Conservation (phyloP, 2,329 filamentous ascomycete species). For the Byssoonygena ceratinophila region DNA sequence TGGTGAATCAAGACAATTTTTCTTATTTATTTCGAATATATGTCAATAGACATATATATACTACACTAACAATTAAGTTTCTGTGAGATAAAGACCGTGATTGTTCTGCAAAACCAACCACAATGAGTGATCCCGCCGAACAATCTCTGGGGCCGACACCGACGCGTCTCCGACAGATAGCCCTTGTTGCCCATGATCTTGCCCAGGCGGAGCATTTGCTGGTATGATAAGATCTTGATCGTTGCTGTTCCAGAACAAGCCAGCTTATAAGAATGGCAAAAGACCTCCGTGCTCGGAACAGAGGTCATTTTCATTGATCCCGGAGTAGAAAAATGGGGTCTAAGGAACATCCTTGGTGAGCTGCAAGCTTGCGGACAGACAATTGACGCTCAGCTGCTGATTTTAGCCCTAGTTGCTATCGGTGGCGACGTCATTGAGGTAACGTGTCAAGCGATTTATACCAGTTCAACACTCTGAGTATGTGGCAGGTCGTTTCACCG, state of each 20-base stretch:
- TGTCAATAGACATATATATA: background rate
- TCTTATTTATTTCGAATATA: too few relatives aligned
- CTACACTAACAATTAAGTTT: background rate
- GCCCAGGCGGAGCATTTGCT: constrained; percentile 18
- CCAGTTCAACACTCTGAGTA: background rate
- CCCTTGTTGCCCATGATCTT: constrained; percentile 20
- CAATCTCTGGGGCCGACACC: constrained; percentile 7
- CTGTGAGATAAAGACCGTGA: too few relatives aligned
- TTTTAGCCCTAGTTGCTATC: constrained; percentile 7
- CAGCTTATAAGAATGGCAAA: too few relatives aligned
- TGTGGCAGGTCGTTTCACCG: constrained; percentile 29
- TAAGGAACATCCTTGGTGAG: constrained; percentile 34
- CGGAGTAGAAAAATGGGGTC: constrained; percentile 30
- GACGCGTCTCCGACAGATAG: constrained; percentile 22
- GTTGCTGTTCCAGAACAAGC: too few relatives aligned
- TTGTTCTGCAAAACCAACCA: background rate
- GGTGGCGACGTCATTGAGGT: constrained; percentile 15
- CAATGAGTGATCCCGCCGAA: background rate
- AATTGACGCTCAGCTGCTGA: background rate
- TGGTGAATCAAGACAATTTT: too few relatives aligned
- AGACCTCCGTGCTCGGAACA: constrained; percentile 29
- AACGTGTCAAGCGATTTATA: background rate
- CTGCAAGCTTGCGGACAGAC: background rate
- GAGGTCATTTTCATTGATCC: constrained; percentile 34
- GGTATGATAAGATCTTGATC: constrained; percentile 5